Evolutionary conservation across 23 red algal species (phyloP), one percentile per base, ranked within the genome.

Genomic region (Gracilaria gracilis): DNA sequence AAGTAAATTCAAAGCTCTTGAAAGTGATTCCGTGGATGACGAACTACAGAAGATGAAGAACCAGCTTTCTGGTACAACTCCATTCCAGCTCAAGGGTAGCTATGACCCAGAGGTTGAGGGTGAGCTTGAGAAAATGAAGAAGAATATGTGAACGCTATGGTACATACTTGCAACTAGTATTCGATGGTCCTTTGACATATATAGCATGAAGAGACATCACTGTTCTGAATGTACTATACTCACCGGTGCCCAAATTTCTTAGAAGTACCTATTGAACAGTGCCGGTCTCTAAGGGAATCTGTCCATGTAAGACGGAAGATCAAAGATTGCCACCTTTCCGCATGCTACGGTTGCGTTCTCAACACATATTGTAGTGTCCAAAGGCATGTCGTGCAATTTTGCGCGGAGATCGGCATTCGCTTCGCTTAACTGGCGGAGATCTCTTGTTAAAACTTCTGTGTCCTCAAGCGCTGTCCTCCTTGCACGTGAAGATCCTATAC

Each of bases 1-100:
- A 81, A 88, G 73, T 57, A 94, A 96, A 81, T 99, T 99, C 79
- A 93, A 93, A 81, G 94, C 92, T 0, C 93, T 99, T 55, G 97
- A 99, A 84, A 87, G 88, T 51, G 85, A 83, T 78, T 81, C 79
- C 33, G 94, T 99, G 12, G 97, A 99, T 75, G 94, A 96, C 61
- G 97, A 99, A 78, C 84, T 99, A 33, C 86, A 88, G 28, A 81
- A 86, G 36, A 92, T 99, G 93, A 99, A 96, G 88, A 75, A 83
- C 12, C 72, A 95, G 62, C 78, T 95, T 23, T 37, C 58, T 39
- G 83, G 77, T 5, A 82, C 86, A 34, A 32, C 79, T 14, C 85
- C 90, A 0, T 95, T 91, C 51, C 72, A 84, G 70, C 59, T 91
- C 0, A 69, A 79, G 65, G 74, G 81, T 34, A 86, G 64, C 20